Percentiles rank a stretch among this genome's conserved stretches.
Conservation (phyloP, 1,139 yeast genomes). For the Barnettozyma hawaiiensis region DNA sequence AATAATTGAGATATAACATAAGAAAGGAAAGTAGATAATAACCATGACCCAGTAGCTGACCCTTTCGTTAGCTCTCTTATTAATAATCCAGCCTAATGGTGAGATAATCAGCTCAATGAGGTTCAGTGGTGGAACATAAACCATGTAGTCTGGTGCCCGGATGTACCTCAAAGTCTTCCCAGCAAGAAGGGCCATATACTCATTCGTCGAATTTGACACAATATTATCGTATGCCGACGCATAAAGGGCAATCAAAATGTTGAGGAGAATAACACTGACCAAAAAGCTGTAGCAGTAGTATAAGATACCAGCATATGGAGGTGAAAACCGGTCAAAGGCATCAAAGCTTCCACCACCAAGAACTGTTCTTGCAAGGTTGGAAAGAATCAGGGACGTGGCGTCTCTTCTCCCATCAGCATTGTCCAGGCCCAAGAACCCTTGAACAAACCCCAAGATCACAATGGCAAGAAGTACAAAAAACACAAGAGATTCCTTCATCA, state of each 20-base stretch:
- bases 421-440: constrained; percentile 83
- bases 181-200: constrained; percentile 79
- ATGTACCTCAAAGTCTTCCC: constrained; percentile 78
- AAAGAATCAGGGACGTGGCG: constrained; percentile 58
- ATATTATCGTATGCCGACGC: constrained; percentile 80
- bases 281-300: constrained; percentile 75
- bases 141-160: constrained; percentile 83
- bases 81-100: constrained; percentile 30
- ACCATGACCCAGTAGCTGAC: constrained; percentile 54
- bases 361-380: constrained; percentile 63
- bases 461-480: constrained; percentile 71
- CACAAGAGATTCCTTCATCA: constrained; percentile 80
- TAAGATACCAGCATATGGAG: constrained; percentile 75
- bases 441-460: constrained; percentile 74
- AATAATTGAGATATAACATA: constrained; percentile 52
- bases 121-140: constrained; percentile 83
- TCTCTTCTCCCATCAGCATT: constrained; percentile 82
- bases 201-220: constrained; percentile 77
- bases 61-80: constrained; percentile 26
- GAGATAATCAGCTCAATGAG: constrained; percentile 53
- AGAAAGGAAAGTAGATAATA: constrained; percentile 61
- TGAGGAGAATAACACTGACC: constrained; percentile 67
- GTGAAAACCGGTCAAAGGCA: constrained; percentile 66
- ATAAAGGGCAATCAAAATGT: constrained; percentile 77
- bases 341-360: constrained; percentile 70